Conservation (phyloP, 2,329 filamentous ascomycete genomes). For the Cladosporium colombiae region DNA sequence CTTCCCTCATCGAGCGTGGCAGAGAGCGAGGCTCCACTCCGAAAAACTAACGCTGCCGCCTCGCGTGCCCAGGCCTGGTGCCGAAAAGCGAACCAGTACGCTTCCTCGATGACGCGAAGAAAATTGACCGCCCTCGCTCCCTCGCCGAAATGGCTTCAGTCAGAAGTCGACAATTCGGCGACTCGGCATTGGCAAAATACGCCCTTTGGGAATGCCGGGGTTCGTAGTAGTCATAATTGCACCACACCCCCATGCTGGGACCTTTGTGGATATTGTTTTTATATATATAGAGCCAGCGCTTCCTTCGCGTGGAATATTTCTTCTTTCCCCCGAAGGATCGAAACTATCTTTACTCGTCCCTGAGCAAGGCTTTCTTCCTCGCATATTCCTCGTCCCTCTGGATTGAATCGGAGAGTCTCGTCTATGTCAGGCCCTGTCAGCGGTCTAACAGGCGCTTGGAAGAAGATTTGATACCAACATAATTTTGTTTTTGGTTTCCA, state of each 20-base stretch:
- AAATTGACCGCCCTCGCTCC: constrained; percentile 11
- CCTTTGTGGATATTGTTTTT: neutral
- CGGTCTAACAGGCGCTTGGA: constrained; percentile 14
- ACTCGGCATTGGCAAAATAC: neutral
- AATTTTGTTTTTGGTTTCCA: neutral
- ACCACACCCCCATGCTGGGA: neutral
- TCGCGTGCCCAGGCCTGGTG: neutral
- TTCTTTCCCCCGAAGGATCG: neutral
- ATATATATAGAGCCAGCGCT: constrained; percentile 7
- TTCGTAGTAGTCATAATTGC: neutral
- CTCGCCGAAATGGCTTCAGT: constrained; percentile 2
- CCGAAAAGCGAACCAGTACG: constrained; percentile 1
- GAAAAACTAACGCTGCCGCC: neutral
- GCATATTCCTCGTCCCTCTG: neutral
- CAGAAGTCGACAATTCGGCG: neutral
- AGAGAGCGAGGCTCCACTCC: constrained; percentile 1
- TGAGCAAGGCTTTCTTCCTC: neutral
- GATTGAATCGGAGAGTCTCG: neutral
- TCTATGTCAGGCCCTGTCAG: constrained; percentile 15
- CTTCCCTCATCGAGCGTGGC: constrained; percentile 2
- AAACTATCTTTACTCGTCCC: neutral
- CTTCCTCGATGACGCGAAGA: constrained; percentile 16
- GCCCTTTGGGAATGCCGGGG: neutral
- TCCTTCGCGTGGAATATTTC: neutral
- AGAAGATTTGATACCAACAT: neutral